A percentile compares a stretch with the other conserved stretches of the same genome.
phyloP scores from a whole-genome alignment of 2,329 filamentous ascomycete genomes.

The Dactylellina haptotyla region DNA sequence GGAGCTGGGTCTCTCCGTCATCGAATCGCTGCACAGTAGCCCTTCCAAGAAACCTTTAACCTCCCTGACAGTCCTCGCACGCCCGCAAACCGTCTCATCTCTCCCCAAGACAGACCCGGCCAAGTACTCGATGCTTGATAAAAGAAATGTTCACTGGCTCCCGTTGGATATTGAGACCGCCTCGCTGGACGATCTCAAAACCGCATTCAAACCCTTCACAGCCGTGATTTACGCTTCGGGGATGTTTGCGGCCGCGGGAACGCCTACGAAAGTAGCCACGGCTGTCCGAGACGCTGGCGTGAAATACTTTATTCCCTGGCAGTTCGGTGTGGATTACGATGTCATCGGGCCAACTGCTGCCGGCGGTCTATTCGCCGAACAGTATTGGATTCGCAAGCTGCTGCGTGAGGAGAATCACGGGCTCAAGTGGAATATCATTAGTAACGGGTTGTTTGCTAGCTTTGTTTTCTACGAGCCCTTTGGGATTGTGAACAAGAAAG shows the following conservation, averaged over 20 bases:
- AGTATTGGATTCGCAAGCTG: conserved; percentile 69
- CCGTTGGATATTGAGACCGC: conserved; percentile 34
- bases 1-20: conserved; percentile 31
- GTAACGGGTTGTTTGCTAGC: conserved; percentile 76
- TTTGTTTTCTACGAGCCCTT: conserved; percentile 73
- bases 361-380: conserved; percentile 75
- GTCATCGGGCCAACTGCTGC: conserved; percentile 69
- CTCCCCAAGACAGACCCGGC: conserved; percentile 36
- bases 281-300: conserved; percentile 68
- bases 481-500: conserved; percentile 69
- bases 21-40: conserved; percentile 24
- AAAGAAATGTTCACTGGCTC: conserved; percentile 36
- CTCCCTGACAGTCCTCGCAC: conserved; percentile 38
- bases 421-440: conserved; percentile 72
- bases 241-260: conserved; percentile 26
- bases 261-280: conserved; percentile 65
- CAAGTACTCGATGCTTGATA: conserved; percentile 40
- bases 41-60: conserved; percentile 31
- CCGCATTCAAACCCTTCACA: conserved; percentile 34
- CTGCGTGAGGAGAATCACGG: conserved; percentile 64
- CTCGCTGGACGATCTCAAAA: conserved; percentile 11
- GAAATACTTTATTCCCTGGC: conserved; percentile 73
- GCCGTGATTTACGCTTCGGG: conserved; percentile 35
- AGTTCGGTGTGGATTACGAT: conserved; percentile 79
- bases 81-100: conserved; percentile 42